Percentiles rank a stretch among this genome's conserved stretches.
Conservation (phyloP, 345 rosid genomes). For the Lepidium africanum region DNA sequence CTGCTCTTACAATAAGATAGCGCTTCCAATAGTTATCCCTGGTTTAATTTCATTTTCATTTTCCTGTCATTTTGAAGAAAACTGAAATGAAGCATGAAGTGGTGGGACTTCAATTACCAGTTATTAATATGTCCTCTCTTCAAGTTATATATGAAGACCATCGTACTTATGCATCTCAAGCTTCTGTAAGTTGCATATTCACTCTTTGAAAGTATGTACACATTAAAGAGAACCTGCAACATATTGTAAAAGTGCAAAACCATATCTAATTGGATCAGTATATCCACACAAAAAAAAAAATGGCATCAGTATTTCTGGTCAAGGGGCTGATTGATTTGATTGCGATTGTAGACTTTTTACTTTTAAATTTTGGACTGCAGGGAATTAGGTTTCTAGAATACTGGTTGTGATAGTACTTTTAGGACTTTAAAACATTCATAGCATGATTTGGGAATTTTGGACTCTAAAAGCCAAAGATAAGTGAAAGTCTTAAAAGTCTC, state of each 20-base stretch:
- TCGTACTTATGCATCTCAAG: constrained; percentile 79
- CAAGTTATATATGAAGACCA: constrained; percentile 86
- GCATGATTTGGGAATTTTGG: too few species aligned
- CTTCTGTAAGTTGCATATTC: constrained; percentile 60
- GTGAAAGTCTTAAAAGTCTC: too few species aligned
- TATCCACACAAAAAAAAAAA: too few species aligned
- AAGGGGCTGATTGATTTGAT: too few species aligned
- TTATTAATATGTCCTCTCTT: constrained; percentile 66
- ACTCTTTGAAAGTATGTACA: neutral
- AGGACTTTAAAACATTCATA: too few species aligned
- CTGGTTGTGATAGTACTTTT: too few species aligned
- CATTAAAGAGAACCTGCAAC: neutral
- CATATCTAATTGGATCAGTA: neutral
- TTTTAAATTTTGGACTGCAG: too few species aligned
- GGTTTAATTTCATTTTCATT: neutral
- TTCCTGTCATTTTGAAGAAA: constrained; percentile 48
- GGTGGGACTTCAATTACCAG: constrained; percentile 69
- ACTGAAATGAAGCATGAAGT: constrained; percentile 78
- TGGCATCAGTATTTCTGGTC: neutral
- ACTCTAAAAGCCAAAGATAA: too few species aligned
- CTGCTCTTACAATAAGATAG: constrained; percentile 4
- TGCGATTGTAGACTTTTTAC: too few species aligned
- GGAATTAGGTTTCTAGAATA: too few species aligned
- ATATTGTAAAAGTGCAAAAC: neutral
- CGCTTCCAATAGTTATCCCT: neutral